Evolutionary conservation across 257 asterid genomes (phyloP).

Genomic region (Voacanga thouarsii): DNA sequence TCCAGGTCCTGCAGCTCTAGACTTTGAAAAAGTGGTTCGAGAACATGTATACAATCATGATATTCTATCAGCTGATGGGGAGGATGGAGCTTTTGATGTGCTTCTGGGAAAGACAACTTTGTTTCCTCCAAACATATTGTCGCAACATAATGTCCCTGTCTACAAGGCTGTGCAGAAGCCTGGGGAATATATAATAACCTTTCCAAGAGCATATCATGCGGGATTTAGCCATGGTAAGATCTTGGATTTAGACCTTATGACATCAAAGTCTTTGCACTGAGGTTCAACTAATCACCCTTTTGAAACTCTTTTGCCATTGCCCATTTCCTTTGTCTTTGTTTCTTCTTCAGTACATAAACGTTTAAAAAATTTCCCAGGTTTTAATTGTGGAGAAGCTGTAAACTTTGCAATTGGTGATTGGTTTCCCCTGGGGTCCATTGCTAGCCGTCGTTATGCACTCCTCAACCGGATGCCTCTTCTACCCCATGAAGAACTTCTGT

Average conservation of each 20-base stretch:
- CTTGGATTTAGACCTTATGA: background rate
- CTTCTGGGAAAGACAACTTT: constrained; percentile 92
- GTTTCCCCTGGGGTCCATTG: constrained; percentile 88
- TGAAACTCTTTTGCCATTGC: background rate
- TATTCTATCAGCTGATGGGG: constrained; percentile 75
- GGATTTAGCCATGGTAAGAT: constrained; percentile 95
- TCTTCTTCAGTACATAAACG: background rate
- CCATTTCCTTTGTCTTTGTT: background rate
- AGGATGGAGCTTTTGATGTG: constrained; percentile 96
- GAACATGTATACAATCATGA: constrained; percentile 72
- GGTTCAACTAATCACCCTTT: background rate
- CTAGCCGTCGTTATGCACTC: constrained; percentile 87
- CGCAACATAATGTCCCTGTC: constrained; percentile 79
- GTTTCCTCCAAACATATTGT: constrained; percentile 84
- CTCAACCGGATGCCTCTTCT: constrained; percentile 82
- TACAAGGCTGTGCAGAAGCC: constrained; percentile 96
- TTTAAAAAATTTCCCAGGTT: constrained; percentile 43
- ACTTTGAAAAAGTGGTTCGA: constrained; percentile 76
- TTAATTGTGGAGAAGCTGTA: constrained; percentile 98
- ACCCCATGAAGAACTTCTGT: constrained; percentile 94
- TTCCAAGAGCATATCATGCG: constrained; percentile 97
- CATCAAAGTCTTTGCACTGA: background rate
- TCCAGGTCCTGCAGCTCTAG: constrained; percentile 92
- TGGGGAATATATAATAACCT: constrained; percentile 85
- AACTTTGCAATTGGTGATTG: constrained; percentile 94